Evolutionary conservation across 208 protist genomes (phyloP), one percentile per base, ranked within the genome.

Genomic region (Wallacemonas sp.): DNA sequence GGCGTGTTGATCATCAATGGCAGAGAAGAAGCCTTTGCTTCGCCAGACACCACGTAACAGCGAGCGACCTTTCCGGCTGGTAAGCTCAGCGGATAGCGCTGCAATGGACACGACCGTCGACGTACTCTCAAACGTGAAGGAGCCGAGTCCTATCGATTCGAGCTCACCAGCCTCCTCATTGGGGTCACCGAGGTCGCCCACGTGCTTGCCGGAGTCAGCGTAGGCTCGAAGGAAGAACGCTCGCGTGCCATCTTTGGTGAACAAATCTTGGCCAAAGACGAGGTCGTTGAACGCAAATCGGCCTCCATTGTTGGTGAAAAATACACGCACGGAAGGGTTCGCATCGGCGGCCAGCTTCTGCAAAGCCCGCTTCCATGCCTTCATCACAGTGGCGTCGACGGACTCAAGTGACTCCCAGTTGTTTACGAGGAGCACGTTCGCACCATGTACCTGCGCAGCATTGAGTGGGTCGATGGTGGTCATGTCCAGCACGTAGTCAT

Each of bases 21-120:
- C 79, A 21, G 21, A 47, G 45, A 84, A 80, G 63, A 77, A 84
- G n/a, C 79, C 79, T 42, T 84, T 84, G 64, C 79, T 84, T n/a
- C 79, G 68, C 79, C 79, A 84, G 33, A 84, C 79, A 21, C 36
- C n/a, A 12, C 38, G 22, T 14, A 83, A 54, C 44, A 83, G 42
- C 22, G 22, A 21, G 11, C 31, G 42, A 8, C 59, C 45, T 38
- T 30, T 26, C 3, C 28, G 51, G 17, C 30, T 39, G 19, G 46
- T 14, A 22, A 80, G 46, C 21, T 45, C 38, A 15, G 27, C 34
- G 26, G 61, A 41, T 26, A 79, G 67, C 22, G 17, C 30, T 24
- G 42, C 54, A 0, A 54, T 63, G 41, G 51, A 60, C 2, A 65
- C 15, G 3, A 62, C 26, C 31, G 8, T 14, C 8, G 22, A 34